These are phyloP conservation scores for Astrocystis sublimbata DNA, from an alignment of 495 filamentous ascomycete species.

Conservation along the genomic window DNA sequence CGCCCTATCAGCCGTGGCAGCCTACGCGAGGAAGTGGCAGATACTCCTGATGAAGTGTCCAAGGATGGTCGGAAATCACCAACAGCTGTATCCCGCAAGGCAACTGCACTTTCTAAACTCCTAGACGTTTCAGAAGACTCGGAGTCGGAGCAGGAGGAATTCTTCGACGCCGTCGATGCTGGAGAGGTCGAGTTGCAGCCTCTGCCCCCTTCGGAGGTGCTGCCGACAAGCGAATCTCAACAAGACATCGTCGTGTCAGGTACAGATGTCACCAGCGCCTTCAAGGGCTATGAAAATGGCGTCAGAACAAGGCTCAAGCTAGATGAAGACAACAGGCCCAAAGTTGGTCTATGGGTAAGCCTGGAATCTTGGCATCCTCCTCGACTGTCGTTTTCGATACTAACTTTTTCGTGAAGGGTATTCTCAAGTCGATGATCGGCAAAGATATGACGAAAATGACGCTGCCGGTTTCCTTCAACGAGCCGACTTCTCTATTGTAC, in stretches of 20 bases:
- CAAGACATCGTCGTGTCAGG: conserved; percentile 49
- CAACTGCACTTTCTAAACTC: conserved; percentile 61
- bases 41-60: conserved; percentile 30
- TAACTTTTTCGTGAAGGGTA: conserved; percentile 59
- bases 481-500: conserved; percentile 95
- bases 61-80: conserved; percentile 46
- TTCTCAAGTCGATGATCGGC: conserved; percentile 98
- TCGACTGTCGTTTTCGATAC: neutral
- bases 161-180: conserved; percentile 95
- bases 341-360: conserved; percentile 93
- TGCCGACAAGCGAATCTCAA: conserved; percentile 42
- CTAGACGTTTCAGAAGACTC: conserved; percentile 68
- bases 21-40: conserved; percentile 33
- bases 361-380: neutral
- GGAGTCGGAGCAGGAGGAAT: conserved; percentile 87
- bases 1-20: conserved; percentile 42
- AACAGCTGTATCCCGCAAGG: conserved; percentile 47
- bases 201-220: conserved; percentile 47
- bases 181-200: conserved; percentile 80
- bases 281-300: conserved; percentile 88
- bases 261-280: conserved; percentile 70
- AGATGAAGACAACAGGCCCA: conserved; percentile 89
- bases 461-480: conserved; percentile 96
- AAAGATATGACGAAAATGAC: conserved; percentile 99
- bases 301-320: conserved; percentile 76